Base-by-base conservation (phyloP, 2,329 filamentous ascomycete species). In the Beauveria bassiana region DNA sequence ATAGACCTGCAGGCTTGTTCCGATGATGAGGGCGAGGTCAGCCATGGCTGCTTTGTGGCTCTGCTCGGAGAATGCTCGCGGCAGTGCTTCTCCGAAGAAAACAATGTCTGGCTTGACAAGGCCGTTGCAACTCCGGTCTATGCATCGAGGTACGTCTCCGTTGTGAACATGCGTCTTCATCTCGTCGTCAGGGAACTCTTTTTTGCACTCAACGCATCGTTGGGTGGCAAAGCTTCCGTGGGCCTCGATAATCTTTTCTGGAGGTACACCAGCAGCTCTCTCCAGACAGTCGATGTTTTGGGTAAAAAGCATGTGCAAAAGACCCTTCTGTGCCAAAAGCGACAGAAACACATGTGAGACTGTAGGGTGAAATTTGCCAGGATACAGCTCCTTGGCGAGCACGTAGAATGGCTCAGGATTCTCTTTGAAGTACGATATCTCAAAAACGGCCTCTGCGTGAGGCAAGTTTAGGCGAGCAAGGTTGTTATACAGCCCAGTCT, bases 271-370 rank as follows among this genome's bases (percentile, higher is more conserved):
- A 14, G 93, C 95, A 66, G 85, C 82, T 24, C 93, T 85, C 75
- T 99, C 95, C 14, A 99, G 81, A 69, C 92, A 96, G 76, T 99
- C 95, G 67, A 99, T 98, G 70, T 99, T 99, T 71, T 99, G 95
- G 0, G 95, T 97, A 74, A 98, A 99, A 59, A 95, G 84, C 79
- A 92, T 95, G 66, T 88, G 78, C 26, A 99, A 78, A 46, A 93
- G 78, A 4, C 85, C 86, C 75, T 96, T 96, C 63, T 86, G 79
- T 62, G 93, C 83, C 18, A 98, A 85, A 26, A 99, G 79, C 16
- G 86, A 82, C 68, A 99, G 87, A 74, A 99, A 99, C 42, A 85
- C 88, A 75, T 99, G 95, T 2, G 92, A 89, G 60, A 98, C 80
- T 1, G 95, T 99, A 0, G 95, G 95, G 60, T 87, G 82, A 77